Base-by-base conservation (phyloP, 371 early-diverging fungal genomes). In the Circinella minor region DNA sequence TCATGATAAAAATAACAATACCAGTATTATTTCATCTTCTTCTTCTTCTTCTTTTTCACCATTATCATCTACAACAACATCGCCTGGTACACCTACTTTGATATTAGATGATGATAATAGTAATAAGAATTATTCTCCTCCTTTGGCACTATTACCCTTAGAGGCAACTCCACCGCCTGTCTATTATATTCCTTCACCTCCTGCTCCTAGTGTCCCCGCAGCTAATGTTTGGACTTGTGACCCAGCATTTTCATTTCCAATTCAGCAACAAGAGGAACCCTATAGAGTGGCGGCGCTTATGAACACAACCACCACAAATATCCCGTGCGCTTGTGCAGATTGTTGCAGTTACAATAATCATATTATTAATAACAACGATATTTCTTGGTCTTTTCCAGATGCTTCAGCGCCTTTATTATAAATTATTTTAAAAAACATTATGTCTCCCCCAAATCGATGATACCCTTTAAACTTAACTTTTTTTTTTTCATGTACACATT, bases 91-190 rank as follows among this genome's bases (percentile, higher is more conserved):
- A 15, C 54, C 65, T 27, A 11, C 20, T 4, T 4, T 65, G 36
- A 15, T n/a, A 10, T 11, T 36, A 13, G 37, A 54, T 37, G 51
- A 37, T 3, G 65, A 36, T 3, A 27, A 0, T 27, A 27, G 27
- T 27, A 27, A 27, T 27, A 11, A 43, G 3, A 63, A 63, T 36
- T n/a, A 49, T 4, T 51, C 65, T 15, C 65, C 65, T 20, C 17
- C 43, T n/a, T 63, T 43, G 38, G 47, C 63, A 14, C 11, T 9
- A 9, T 27, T 65, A 15, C 54, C 65, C 20, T 65, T 20, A 0
- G 65, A 49, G 14, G 65, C 65, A 27, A 48, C 65, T 9, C 34
- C 65, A n/a, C 65, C 65, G 5, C 57, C 57, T 34, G 57, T 27
- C 27, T 57, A 57, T 34, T 51, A 51, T 15, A n/a, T 13, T 51